phyloP scores from a whole-genome alignment of 2,329 filamentous ascomycete species.

The Alternaria ethzedia region DNA sequence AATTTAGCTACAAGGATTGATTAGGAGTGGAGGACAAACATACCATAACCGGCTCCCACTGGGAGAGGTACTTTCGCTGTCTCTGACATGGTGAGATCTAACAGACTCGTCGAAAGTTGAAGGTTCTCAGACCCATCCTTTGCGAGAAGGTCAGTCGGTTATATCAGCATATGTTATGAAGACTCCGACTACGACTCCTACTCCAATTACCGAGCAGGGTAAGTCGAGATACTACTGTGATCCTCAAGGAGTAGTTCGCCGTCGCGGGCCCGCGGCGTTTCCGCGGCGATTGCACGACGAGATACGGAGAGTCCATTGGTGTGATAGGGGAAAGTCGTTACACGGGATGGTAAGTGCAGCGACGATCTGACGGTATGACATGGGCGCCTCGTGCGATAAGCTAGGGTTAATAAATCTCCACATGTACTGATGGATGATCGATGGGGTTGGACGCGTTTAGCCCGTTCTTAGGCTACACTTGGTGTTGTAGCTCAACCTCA shows the following conservation, averaged over 20 bases:
- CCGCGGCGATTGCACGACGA: slow-evolving; percentile 4
- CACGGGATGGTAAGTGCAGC: background rate
- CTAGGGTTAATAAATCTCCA: background rate
- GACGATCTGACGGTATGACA: slow-evolving; percentile 2
- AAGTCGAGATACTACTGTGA: background rate
- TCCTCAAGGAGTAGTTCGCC: background rate
- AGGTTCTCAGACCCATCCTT: background rate
- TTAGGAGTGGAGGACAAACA: slow-evolving; percentile 12
- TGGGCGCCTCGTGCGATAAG: slow-evolving; percentile 6
- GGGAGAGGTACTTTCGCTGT: slow-evolving; percentile 27
- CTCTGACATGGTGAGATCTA: slow-evolving; percentile 21
- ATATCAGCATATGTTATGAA: background rate
- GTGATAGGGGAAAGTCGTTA: slow-evolving; percentile 1
- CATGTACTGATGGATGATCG: background rate
- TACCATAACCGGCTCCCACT: slow-evolving; percentile 57
- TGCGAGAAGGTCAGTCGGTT: background rate
- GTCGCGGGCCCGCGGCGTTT: background rate
- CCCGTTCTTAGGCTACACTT: too few species aligned
- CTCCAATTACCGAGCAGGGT: slow-evolving; percentile 3
- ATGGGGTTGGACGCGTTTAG: background rate
- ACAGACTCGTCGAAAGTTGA: background rate
- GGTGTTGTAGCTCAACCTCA: background rate
- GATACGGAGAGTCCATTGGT: slow-evolving; percentile 3
- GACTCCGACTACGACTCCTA: background rate
- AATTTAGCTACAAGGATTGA: background rate